Evolutionary conservation across 495 filamentous ascomycete genomes (phyloP).

Genomic region (Daldinia caldariorum): DNA sequence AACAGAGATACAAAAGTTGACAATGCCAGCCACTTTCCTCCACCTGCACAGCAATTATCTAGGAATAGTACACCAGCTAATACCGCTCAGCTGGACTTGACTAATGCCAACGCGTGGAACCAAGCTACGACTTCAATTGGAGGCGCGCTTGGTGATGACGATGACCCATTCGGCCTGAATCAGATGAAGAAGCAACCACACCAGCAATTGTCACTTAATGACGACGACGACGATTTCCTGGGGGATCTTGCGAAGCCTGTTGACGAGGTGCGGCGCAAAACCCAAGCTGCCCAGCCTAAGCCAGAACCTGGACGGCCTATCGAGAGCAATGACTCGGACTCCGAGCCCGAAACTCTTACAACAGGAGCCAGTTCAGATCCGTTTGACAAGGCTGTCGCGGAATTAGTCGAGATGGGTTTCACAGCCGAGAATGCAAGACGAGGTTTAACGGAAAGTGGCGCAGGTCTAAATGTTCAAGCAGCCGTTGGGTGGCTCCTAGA

Average conservation of each 20-base stretch:
- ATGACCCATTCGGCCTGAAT: constrained; percentile 91
- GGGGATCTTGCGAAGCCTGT: constrained; percentile 88
- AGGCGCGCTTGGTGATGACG: constrained; percentile 57
- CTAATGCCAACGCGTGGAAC: constrained; percentile 46
- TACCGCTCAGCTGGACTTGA: constrained; percentile 38
- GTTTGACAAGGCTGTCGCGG: constrained; percentile 83
- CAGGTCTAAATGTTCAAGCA: constrained; percentile 82
- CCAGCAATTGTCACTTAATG: constrained; percentile 50
- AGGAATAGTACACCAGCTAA: constrained; percentile 43
- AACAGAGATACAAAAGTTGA: constrained; percentile 67
- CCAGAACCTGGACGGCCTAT: constrained; percentile 58
- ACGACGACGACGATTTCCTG: constrained; percentile 89
- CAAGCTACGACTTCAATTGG: constrained; percentile 31
- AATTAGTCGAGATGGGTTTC: constrained; percentile 96
- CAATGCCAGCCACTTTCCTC: constrained; percentile 68
- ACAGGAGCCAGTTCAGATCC: constrained; percentile 60
- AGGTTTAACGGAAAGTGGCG: constrained; percentile 80
- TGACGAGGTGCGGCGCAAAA: constrained; percentile 69
- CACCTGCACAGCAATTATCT: constrained; percentile 51
- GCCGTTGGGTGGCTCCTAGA: constrained; percentile 92
- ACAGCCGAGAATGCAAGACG: constrained; percentile 78
- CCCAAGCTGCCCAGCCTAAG: constrained; percentile 52
- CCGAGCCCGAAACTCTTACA: constrained; percentile 48
- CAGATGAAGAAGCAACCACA: constrained; percentile 60
- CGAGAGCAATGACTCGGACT: constrained; percentile 57